phyloP scores from a whole-genome alignment of 495 filamentous ascomycete species.

The Achaetomiella virescens region DNA sequence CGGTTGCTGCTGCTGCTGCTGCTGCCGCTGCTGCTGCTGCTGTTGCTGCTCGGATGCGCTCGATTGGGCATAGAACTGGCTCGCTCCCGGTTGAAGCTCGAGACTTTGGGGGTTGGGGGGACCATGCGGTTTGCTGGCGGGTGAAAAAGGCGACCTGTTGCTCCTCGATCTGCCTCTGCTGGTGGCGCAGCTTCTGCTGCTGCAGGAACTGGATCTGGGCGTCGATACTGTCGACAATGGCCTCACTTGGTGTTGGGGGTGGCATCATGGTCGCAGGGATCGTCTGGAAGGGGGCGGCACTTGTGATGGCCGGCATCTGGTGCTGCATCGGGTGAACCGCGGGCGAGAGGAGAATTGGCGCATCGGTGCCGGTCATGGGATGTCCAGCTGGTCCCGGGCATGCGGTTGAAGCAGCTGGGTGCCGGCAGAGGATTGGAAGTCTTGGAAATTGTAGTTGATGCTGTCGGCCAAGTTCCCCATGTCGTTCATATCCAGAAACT shows the following conservation, averaged over 20 bases:
- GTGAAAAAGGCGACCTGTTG: slow-evolving; percentile 48
- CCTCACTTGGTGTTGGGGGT: slow-evolving; percentile 36
- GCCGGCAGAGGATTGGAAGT: slow-evolving; percentile 36
- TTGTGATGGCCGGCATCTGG: slow-evolving; percentile 44
- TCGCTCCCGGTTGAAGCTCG: slow-evolving; percentile 66
- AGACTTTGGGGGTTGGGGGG: slow-evolving; percentile 88
- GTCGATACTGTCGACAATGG: slow-evolving; percentile 47
- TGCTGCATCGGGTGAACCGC: slow-evolving; percentile 35
- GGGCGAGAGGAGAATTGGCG: slow-evolving; percentile 36
- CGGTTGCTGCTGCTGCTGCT: slow-evolving; percentile 49
- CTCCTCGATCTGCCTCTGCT: slow-evolving; percentile 52
- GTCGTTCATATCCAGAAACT: slow-evolving; percentile 48
- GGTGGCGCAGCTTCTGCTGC: slow-evolving; percentile 49
- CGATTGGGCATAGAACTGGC: slow-evolving; percentile 43
- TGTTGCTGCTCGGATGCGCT: slow-evolving; percentile 48
- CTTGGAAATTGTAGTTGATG: slow-evolving; percentile 45
- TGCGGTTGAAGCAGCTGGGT: slow-evolving; percentile 34
- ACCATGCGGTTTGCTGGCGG: slow-evolving; percentile 57
- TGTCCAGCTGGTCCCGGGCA: slow-evolving; percentile 41
- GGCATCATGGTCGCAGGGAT: slow-evolving; percentile 41
- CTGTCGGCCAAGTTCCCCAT: slow-evolving; percentile 41
- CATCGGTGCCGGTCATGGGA: slow-evolving; percentile 44
- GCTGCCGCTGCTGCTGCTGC: slow-evolving; percentile 48
- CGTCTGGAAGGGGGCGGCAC: slow-evolving; percentile 33
- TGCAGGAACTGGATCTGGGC: slow-evolving; percentile 59